Evolutionary conservation across 441 rosid species (phyloP), one percentile per base, ranked within the genome.

Genomic region (Eutrema salsugineum): DNA sequence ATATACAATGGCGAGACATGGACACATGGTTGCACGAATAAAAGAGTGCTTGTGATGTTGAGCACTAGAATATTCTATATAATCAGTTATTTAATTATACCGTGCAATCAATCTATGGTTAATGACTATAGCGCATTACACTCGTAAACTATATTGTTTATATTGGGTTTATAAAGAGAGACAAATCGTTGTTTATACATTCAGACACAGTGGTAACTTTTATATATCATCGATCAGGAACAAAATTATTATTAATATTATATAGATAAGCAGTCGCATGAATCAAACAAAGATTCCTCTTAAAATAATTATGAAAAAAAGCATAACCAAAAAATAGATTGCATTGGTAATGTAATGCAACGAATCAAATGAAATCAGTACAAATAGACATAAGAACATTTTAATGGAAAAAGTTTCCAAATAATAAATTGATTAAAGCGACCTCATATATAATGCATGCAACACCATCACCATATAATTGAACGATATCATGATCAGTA

Each of bases 401-500:
- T 19, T 16, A 3, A 33, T 16, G 1, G 22, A 5, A 2, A 42
- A 59, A 47, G 40, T 4, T 2, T 27, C n/a, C 56, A 22, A 72
- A 54, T 1, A 55, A 39, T 28, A 32, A 51, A 28, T 22, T 42
- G 43, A 22, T 62, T 33, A n/a, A 51, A 16, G 38, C 4, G 44
- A 20, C 36, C 63, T 72, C 64, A 20, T 30, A 28, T 53, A 53
- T 22, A 42, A 43, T 35, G 36, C 47, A 42, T 54, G 56, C 30
- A 63, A 8, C 19, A 42, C 60, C 10, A 40, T 40, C 54, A 51
- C 15, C 11, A 27, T 14, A n/a, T 28, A 50, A 30, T 6, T 51
- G 69, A 59, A 51, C 55, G n/a, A n/a, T n/a, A 55, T 32, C 6
- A 38, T 66, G 32, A 48, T 73, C 61, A 67, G 57, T 74, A 74